These are phyloP conservation scores for Basipetospora sp. DNA, from an alignment of 2,329 filamentous ascomycete species.

Conservation along the genomic window DNA sequence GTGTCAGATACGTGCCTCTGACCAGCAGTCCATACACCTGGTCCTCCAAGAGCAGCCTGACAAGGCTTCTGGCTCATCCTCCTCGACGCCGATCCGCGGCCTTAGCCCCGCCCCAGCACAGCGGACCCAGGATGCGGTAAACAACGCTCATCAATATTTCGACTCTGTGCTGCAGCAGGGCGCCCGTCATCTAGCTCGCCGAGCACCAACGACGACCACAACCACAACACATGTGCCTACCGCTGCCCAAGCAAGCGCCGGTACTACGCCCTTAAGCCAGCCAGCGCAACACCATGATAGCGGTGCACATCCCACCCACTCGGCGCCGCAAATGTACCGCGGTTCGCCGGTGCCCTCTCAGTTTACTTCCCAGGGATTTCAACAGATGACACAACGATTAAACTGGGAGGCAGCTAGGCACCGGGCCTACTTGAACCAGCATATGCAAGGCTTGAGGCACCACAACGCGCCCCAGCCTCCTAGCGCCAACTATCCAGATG, in stretches of 20 bases:
- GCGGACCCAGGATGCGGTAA: slow-evolving; percentile 10
- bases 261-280: neutral
- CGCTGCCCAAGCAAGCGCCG: neutral
- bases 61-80: slow-evolving; percentile 10
- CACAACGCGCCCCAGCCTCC: neutral
- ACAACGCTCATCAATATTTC: slow-evolving; percentile 11
- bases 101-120: slow-evolving; percentile 14
- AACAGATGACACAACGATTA: slow-evolving; percentile 5
- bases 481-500: neutral
- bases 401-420: slow-evolving; percentile 4
- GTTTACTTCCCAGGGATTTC: slow-evolving; percentile 2
- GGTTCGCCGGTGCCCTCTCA: neutral
- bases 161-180: slow-evolving; percentile 4
- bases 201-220: slow-evolving; percentile 8
- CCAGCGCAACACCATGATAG: neutral
- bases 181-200: slow-evolving; percentile 1
- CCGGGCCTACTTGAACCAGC: slow-evolving; percentile 3
- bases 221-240: slow-evolving; percentile 8
- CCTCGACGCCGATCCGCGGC: slow-evolving; percentile 13
- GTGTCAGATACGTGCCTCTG: slow-evolving; percentile 26
- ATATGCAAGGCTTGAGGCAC: neutral
- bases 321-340: slow-evolving; percentile 11
- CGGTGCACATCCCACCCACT: slow-evolving; percentile 10
- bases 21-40: slow-evolving; percentile 38
- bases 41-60: slow-evolving; percentile 30